These are phyloP conservation scores for Xylariaceae sp. DNA, from an alignment of 2,329 filamentous ascomycete species.

Conservation along the genomic window DNA sequence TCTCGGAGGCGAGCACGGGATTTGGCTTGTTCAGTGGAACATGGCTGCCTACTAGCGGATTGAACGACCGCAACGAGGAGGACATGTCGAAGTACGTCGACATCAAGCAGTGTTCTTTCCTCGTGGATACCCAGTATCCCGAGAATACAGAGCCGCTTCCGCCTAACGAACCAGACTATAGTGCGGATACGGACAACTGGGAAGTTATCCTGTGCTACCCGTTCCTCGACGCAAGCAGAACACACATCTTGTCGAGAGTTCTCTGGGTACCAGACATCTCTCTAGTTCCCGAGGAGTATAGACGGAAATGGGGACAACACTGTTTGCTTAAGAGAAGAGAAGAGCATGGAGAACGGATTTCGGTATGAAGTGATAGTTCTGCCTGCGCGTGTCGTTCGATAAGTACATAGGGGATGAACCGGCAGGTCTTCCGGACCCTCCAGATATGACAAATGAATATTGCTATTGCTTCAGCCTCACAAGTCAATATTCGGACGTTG, in stretches of 20 bases:
- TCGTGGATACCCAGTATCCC: slow-evolving; percentile 83
- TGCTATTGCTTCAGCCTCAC: neutral
- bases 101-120: slow-evolving; percentile 67
- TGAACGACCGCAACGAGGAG: slow-evolving; percentile 89
- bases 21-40: slow-evolving; percentile 77
- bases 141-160: slow-evolving; percentile 47
- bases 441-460: neutral
- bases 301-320: slow-evolving; percentile 79
- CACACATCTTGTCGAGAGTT: slow-evolving; percentile 66
- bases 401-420: neutral
- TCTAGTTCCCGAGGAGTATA: slow-evolving; percentile 63
- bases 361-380: slow-evolving; percentile 1
- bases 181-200: slow-evolving; percentile 71
- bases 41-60: slow-evolving; percentile 72
- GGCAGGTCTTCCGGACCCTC: neutral
- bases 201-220: slow-evolving; percentile 66
- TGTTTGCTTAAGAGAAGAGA: slow-evolving; percentile 66
- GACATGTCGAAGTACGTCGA: slow-evolving; percentile 83
- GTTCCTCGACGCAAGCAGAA: slow-evolving; percentile 76
- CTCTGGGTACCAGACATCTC: slow-evolving; percentile 74
- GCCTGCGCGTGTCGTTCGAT: neutral
- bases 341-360: neutral
- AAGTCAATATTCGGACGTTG: neutral
- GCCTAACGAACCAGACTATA: slow-evolving; percentile 72
- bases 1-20: slow-evolving; percentile 64